Base-by-base conservation (phyloP, 78 protist genomes). In the Dictyostelium brefeldianum region DNA sequence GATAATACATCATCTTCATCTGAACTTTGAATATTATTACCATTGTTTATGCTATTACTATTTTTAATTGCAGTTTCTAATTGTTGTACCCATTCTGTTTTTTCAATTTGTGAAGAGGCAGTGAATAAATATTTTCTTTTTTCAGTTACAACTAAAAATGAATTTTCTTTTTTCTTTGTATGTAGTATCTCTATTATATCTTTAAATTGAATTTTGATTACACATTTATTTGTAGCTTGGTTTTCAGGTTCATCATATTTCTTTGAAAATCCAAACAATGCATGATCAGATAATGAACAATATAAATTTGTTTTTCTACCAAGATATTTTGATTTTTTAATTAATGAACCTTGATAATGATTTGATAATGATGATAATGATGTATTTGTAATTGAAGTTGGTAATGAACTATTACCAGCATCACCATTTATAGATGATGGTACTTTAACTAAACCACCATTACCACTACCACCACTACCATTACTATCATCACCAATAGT, bases 261-360 rank as follows among this genome's bases (percentile, higher is more conserved):
- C 25, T 25, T 48, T n/a, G 69, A 22, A 78, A 9, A 43, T 27
- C 71, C 83, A 78, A 78, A 5, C 18, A 78, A 25, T 53, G 64
- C 83, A 17, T 12, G 11, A 8, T 78, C 73, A 46, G 47, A 57
- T 29, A 87, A 50, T 5, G 20, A 29, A 31, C 78, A 74, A 59
- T 51, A 74, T 36, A 53, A 29, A 5, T 64, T 18, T 22, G 27
- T 80, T 15, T 87, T 47, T 74, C 92, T 74, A 20, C 81, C 81
- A 11, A 87, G 48, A 50, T 77, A 77, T 64, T 87, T 87, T 77
- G 92, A 77, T 87, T 77, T 75, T 36, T 77, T 87, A 31, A 29
- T 15, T 20, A 87, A 56, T 41, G n/a, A 29, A 56, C 92, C 92
- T 82, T 69, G 80, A 18, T 82, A 27, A 31, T 10, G 31, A 14